phyloP scores from a whole-genome alignment of 2,329 filamentous ascomycete genomes.

The Atkinsonella hypoxylon region DNA sequence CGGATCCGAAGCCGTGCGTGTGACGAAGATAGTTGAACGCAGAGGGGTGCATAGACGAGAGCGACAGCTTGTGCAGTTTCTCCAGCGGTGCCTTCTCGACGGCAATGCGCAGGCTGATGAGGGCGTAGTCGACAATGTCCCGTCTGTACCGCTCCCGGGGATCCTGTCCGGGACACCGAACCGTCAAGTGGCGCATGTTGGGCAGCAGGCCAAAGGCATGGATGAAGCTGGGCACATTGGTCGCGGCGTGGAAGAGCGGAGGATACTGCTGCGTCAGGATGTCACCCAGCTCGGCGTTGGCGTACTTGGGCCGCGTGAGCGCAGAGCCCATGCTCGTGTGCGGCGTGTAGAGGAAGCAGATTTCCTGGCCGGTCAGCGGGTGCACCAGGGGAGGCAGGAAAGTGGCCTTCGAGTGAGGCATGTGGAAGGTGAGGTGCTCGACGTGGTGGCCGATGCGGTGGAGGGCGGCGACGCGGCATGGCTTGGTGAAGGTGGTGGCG shows the following conservation, averaged over 20 bases:
- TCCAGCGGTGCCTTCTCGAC: conserved; percentile 60
- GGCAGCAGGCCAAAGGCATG: conserved; percentile 56
- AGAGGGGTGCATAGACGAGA: conserved; percentile 62
- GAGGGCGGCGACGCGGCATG: conserved; percentile 60
- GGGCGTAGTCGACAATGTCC: conserved; percentile 73
- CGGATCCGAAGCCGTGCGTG: conserved; percentile 59
- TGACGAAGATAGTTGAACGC: conserved; percentile 70
- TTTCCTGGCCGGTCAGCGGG: conserved; percentile 62
- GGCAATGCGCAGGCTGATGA: conserved; percentile 77
- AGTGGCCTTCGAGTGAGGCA: conserved; percentile 66
- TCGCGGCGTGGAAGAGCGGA: conserved; percentile 78
- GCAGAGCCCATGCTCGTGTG: conserved; percentile 53
- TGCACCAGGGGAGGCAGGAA: conserved; percentile 79
- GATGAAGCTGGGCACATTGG: conserved; percentile 77
- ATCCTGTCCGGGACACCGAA: conserved; percentile 65
- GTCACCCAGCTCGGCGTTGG: conserved; percentile 65
- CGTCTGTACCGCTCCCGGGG: conserved; percentile 59
- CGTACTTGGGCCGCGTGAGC: conserved; percentile 62
- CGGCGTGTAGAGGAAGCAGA: conserved; percentile 71
- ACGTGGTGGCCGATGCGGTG: conserved; percentile 68
- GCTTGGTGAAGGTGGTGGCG: conserved; percentile 63
- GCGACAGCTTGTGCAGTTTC: conserved; percentile 55
- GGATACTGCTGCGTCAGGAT: conserved; percentile 79
- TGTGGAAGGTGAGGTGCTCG: conserved; percentile 63
- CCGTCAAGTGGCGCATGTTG: conserved; percentile 60